phyloP scores from a whole-genome alignment of 2,329 filamentous ascomycete species.

The Colletotrichum filicis region DNA sequence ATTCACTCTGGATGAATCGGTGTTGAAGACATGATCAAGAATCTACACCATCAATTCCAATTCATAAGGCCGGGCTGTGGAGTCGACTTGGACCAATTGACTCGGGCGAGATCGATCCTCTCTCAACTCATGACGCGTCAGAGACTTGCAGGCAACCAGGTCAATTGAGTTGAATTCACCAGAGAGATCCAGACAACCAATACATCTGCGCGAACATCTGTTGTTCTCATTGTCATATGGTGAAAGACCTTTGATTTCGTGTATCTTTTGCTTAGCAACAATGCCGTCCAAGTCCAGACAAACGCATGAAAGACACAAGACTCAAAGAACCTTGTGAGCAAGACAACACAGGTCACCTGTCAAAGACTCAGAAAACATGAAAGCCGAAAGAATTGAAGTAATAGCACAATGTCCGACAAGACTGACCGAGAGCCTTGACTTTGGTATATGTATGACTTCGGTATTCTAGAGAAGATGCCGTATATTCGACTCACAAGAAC shows the following conservation, averaged over 20 bases:
- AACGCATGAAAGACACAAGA: not conserved
- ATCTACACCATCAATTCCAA: too few species aligned
- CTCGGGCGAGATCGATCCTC: too few species aligned
- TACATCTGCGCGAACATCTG: not conserved
- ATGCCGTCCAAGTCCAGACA: not conserved
- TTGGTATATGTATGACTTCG: not conserved
- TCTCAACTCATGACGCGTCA: too few species aligned
- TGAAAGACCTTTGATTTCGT: not conserved
- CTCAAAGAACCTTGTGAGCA: not conserved
- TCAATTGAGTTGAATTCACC: not conserved
- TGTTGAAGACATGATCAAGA: too few species aligned
- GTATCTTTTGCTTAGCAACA: not conserved
- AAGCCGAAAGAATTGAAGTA: not conserved
- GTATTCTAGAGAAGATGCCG: not conserved
- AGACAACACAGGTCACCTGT: not conserved
- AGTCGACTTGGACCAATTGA: too few species aligned
- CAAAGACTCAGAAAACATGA: not conserved
- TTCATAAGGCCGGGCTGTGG: too few species aligned
- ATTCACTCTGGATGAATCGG: too few species aligned
- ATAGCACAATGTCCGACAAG: not conserved
- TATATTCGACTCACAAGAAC: not conserved
- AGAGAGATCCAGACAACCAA: not conserved
- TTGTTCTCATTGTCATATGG: too few species aligned
- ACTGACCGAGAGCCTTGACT: not conserved
- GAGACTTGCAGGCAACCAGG: rapidly evolving